A percentile compares a stretch with the other conserved stretches of the same genome.
Evolutionary conservation across 179 eudicot genomes (phyloP).

Genomic region (Vitellaria paradoxa): DNA sequence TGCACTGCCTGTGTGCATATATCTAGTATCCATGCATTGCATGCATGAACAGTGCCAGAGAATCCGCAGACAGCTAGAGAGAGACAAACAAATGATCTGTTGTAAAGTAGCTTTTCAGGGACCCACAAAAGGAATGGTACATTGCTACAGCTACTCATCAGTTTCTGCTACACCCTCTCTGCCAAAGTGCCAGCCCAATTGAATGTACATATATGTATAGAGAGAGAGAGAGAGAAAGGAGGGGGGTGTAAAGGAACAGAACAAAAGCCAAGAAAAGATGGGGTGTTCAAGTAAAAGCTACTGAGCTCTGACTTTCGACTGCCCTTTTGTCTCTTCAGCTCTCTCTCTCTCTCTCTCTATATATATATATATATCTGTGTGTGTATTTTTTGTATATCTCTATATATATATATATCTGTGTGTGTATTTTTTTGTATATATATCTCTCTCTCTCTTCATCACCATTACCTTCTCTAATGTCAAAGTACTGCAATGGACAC

Average conservation of each 20-base stretch:
- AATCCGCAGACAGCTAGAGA: neutral
- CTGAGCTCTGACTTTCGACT: constrained; percentile 22
- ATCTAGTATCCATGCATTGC: neutral
- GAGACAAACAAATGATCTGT: neutral
- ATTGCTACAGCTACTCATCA: neutral
- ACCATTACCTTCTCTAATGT: neutral
- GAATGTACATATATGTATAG: neutral
- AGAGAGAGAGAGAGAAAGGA: neutral
- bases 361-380: neutral
- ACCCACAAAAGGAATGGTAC: constrained; percentile 6
- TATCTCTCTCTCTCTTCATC: constrained; percentile 5
- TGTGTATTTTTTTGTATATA: no score
- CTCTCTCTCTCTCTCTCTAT: constrained; percentile 9
- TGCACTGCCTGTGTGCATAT: neutral
- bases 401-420: neutral
- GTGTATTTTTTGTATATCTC: neutral
- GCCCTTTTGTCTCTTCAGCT: constrained; percentile 28
- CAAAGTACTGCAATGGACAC: no score
- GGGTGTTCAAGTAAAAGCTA: constrained; percentile 14
- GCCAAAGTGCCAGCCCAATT: neutral
- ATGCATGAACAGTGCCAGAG: constrained; percentile 1
- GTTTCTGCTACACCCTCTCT: neutral
- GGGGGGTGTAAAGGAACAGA: neutral
- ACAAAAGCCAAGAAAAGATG: constrained; percentile 4
- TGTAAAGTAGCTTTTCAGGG: neutral